phyloP scores from a whole-genome alignment of 1,139 yeast genomes.

The Debaryomyces udenii region DNA sequence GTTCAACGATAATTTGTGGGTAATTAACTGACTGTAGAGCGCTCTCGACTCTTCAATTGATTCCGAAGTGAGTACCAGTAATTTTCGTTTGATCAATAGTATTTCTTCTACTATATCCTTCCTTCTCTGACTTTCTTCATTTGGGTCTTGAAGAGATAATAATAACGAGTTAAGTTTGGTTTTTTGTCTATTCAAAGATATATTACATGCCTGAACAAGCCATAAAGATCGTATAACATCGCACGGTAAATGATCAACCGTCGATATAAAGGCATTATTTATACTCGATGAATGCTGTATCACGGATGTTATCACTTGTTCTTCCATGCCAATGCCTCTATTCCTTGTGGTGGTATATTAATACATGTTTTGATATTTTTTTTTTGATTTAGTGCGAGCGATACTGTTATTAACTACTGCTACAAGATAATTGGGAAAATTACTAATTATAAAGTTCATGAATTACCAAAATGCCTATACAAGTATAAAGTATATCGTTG shows the following conservation, averaged over 20 bases:
- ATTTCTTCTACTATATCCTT: constrained; percentile 15
- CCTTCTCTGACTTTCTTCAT: constrained; percentile 9
- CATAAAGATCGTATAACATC: constrained; percentile 49
- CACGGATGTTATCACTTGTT: constrained; percentile 16
- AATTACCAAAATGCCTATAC: too few species aligned
- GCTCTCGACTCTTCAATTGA: constrained; percentile 39
- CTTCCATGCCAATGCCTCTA: constrained; percentile 3
- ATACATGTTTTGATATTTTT: constrained; percentile 1
- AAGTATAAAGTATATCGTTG: background rate
- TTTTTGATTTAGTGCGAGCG: too few species aligned
- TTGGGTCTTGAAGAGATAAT: constrained; percentile 13
- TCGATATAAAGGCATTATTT: constrained; percentile 45
- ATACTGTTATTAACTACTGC: background rate
- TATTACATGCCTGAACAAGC: constrained; percentile 46
- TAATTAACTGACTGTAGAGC: constrained; percentile 35
- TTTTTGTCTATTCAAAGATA: constrained; percentile 28
- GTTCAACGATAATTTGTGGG: constrained; percentile 32
- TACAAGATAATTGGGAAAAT: too few species aligned
- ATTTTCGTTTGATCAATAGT: constrained; percentile 15
- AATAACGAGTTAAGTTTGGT: constrained; percentile 23
- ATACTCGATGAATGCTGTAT: constrained; percentile 31
- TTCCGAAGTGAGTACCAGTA: constrained; percentile 26
- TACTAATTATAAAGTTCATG: background rate
- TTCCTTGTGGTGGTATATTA: background rate
- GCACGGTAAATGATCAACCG: constrained; percentile 51